Evolutionary conservation across 2,329 filamentous ascomycete species (phyloP), one percentile per base, ranked within the genome.

Genomic region (Fusarium sp.): DNA sequence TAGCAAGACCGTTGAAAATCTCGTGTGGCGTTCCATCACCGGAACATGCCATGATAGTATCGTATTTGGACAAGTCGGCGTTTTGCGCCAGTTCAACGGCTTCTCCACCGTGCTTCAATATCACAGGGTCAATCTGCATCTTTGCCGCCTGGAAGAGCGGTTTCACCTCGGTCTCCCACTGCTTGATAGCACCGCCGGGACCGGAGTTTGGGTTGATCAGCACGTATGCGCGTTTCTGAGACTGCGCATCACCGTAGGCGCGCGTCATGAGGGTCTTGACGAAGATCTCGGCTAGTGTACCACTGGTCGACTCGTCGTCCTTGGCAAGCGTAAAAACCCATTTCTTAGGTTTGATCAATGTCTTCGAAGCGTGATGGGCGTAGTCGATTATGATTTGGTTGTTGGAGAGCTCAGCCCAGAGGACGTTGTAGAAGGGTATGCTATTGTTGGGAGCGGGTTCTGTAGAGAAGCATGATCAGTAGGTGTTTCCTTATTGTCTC

Each of bases 1-100:
- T 92, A 20, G 90, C 95, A 38, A 99, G 84, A 0, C 96, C 96
- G 80, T 99, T 98, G 85, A 98, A 98, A 14, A 98, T 93, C 82
- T 99, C 96, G 80, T 98, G 93, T 0, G 94, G 92, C 44, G 98
- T 87, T 15, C 96, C 96, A 78, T 99, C 96, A 9, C 96, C 96
- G 2, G 96, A 98, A 80, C 94, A 96, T 71, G 94, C 94, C 32
- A 96, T 91, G 20, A 98, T 89, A 14, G 95, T 92, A 83, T 99
- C 96, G 82, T 91, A 98, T 5, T 88, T 89, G 54, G 95, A 89
- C 35, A 96, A 87, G 79, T 98, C 93, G 55, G 98, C 83, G 47
- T 90, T 87, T 79, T 93, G 87, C 17, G 91, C 91, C 69, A 98
- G 91, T 26, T 94, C 92, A 3, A 92, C 87, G 2, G 94, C 96